Base-by-base conservation (phyloP, 2,329 filamentous ascomycete genomes). In the Aspergillus transmontanensis region DNA sequence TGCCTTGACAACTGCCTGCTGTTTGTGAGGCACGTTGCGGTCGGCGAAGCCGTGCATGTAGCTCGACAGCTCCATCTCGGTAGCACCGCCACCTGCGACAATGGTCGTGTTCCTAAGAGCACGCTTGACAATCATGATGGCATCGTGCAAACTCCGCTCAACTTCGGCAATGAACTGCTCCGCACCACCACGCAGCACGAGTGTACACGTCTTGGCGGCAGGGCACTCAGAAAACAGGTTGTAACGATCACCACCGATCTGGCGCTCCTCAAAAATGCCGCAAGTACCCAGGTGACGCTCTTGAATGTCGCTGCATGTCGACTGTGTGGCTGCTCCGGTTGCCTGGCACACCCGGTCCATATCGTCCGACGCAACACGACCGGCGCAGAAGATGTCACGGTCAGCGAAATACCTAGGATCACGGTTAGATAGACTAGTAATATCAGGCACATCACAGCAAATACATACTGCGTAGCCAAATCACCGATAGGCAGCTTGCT, bases 81-180 rank as follows among this genome's bases (percentile, higher is more conserved):
- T 89, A 21, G 95, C 94, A 77, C 95, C 95, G 72, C 95, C 95
- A 72, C 95, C 95, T 53, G 94, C 95, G 30, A 99, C 95, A 69
- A 99, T 97, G 76, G 88, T 91, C 75, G 90, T 90, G 85, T 98
- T 96, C 83, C 92, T 93, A 80, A 98, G 93, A 32, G 95, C 93
- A 66, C 96, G 93, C 88, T 98, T 98, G 76, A 99, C 95, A 74
- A 99, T 97, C 95, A 99, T 99, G 81, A 99, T 98, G 72, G 95
- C 95, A 75, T 99, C 95, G 84, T 99, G 95, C 69, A 99, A 87
- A 76, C 93, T 97, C 68, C 95, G 92, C 84, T 99, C 95, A 1
- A 97, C 95, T 80, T 99, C 95, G 63, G 95, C 95, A 73, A 99
- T 99, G 82, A 99, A 99, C 79, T 99, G 95, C 84, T 99, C 95